These are phyloP conservation scores for Strobilomyces dryophilus DNA, from an alignment of 768 basidiomycete genomes.

Conservation along the genomic window DNA sequence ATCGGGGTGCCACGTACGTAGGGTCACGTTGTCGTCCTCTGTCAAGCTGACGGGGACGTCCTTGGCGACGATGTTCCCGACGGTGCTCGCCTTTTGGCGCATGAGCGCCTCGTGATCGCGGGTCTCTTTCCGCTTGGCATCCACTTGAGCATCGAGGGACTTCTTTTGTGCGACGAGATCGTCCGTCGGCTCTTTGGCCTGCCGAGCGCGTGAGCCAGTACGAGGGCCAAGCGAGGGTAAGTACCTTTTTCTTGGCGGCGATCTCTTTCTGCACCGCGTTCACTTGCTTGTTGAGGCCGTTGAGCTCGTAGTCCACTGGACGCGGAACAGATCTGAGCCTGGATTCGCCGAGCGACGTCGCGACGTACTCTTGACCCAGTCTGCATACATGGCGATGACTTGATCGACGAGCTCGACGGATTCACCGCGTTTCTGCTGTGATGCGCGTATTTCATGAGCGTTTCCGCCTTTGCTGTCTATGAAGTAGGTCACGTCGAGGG, in stretches of 20 bases:
- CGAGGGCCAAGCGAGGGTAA: background rate
- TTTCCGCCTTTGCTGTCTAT: constrained; percentile 91
- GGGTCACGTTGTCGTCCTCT: constrained; percentile 90
- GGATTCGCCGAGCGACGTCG: background rate
- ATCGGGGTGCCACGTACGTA: constrained; percentile 84
- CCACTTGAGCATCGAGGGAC: constrained; percentile 77
- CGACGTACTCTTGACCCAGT: constrained; percentile 90
- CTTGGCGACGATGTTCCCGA: constrained; percentile 93
- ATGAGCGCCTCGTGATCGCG: constrained; percentile 74
- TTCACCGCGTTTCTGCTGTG: constrained; percentile 87
- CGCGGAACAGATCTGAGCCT: background rate
- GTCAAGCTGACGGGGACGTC: constrained; percentile 80
- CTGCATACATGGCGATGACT: constrained; percentile 83
- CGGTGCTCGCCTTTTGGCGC: constrained; percentile 72
- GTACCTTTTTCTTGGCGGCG: constrained; percentile 86
- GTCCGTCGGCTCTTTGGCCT: constrained; percentile 91
- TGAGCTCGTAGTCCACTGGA: constrained; percentile 84
- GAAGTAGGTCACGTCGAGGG: constrained; percentile 74
- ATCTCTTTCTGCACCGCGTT: constrained; percentile 96
- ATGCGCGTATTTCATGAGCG: constrained; percentile 84
- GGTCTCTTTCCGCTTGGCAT: constrained; percentile 68
- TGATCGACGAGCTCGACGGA: constrained; percentile 92
- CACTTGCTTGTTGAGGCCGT: constrained; percentile 71
- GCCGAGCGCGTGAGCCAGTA: constrained; percentile 1
- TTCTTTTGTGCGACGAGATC: constrained; percentile 84